Base-by-base conservation (phyloP, 1,139 yeast species). In the Saccharomyces uvarum region DNA sequence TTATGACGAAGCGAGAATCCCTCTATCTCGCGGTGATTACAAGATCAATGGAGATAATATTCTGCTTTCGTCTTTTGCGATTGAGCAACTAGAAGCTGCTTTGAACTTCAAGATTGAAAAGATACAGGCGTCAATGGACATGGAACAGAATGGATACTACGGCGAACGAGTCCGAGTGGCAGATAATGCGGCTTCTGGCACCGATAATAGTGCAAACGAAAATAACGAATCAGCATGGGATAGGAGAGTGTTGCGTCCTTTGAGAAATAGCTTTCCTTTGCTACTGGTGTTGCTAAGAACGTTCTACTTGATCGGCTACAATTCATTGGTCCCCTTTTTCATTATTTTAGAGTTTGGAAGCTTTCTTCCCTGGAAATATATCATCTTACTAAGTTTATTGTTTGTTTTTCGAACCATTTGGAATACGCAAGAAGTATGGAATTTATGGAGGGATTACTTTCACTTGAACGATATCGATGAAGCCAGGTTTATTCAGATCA, bases 401-500 rank as follows among this genome's bases (percentile, higher is more conserved):
- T 56, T 62, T 27, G 16, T 65, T 6, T 27, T 59, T 2, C 59
- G 63, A 41, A 57, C 64, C 2, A 31, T 65, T 7, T 57, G 63
- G 61, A 57, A 59, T 11, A 61, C 63, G 2, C 53, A 57, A 4
- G 68, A 64, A 24, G 61, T 68, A 9, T 58, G 61, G 59, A 61
- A 56, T 19, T 54, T 62, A 50, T 67, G 70, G 70, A 51, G 57
- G 14, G 64, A 60, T 14, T 62, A 55, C 51, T 54, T 63, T 14
- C 56, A 57, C 29, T 51, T 56, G 11, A 52, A 59, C 49, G 60
- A 50, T 11, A 53, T 63, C 38, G 54, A 53, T 50, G 61, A 59
- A n/a, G 52, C 48, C 11, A 55, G 54, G 1, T 54, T 57, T 27
- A 19, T 16, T 3, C 52, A 52, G 9, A 55, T 64, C n/a, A 55